phyloP scores from a whole-genome alignment of 1,284 basidiomycete species.

The Microbotryum lychnidis-dioicae region DNA sequence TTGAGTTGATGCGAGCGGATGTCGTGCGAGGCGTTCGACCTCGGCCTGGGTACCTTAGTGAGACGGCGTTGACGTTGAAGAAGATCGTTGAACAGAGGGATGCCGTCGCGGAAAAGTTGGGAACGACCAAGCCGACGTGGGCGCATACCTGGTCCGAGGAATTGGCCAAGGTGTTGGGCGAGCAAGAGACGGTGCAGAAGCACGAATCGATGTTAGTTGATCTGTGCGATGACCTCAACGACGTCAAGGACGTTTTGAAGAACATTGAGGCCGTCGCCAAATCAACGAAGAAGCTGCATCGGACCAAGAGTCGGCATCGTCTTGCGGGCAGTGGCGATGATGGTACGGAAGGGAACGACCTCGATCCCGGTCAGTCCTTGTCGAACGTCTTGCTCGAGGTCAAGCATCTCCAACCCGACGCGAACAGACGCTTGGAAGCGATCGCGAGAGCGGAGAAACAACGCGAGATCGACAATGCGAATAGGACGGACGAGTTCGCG shows the following conservation, averaged over 20 bases:
- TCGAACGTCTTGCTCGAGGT: constrained; percentile 79
- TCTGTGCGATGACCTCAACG: constrained; percentile 82
- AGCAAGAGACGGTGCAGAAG: constrained; percentile 87
- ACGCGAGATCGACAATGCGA: constrained; percentile 63
- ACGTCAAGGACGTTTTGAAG: constrained; percentile 70
- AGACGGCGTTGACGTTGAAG: constrained; percentile 66
- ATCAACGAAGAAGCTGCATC: constrained; percentile 8
- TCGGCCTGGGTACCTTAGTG: constrained; percentile 48
- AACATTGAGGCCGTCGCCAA: constrained; percentile 79
- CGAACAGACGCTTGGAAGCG: constrained; percentile 66
- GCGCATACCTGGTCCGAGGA: constrained; percentile 98
- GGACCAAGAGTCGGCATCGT: neutral
- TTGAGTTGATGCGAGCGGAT: constrained; percentile 85
- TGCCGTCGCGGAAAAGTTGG: constrained; percentile 73
- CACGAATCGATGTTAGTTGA: constrained; percentile 85
- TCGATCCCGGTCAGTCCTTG: constrained; percentile 36
- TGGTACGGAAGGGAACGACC: constrained; percentile 27
- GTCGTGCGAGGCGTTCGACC: constrained; percentile 85
- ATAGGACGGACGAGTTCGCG: constrained; percentile 66
- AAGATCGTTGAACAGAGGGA: constrained; percentile 63
- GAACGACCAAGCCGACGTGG: constrained; percentile 90
- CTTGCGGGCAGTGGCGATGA: constrained; percentile 42
- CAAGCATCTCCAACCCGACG: constrained; percentile 68
- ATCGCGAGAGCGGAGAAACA: constrained; percentile 76
- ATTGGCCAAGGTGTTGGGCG: constrained; percentile 90